Evolutionary conservation across 495 filamentous ascomycete genomes (phyloP).

Genomic region (Ascodesmis nigricans): DNA sequence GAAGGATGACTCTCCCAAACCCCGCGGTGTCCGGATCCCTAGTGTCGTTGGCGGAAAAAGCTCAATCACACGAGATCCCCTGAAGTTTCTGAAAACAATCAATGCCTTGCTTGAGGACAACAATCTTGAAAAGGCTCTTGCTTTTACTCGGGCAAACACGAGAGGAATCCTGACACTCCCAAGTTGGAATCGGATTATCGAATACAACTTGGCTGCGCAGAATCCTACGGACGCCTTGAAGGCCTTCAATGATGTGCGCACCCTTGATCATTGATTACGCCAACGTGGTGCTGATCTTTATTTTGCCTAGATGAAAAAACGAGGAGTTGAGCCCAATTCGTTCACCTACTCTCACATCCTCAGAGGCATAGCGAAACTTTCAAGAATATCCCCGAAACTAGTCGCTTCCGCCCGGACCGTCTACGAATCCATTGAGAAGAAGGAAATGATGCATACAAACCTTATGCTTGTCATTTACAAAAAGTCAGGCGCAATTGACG

Average conservation of each 20-base stretch:
- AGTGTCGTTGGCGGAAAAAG: background rate
- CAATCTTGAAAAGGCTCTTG: conserved; percentile 1
- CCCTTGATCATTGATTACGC: no score
- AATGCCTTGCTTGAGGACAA: background rate
- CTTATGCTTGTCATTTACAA: background rate
- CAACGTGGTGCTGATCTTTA: no score
- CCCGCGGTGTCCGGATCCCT: no score
- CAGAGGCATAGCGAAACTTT: background rate
- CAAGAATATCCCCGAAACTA: background rate
- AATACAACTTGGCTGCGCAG: background rate
- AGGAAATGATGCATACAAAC: background rate
- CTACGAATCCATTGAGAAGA: background rate
- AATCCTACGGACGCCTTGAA: background rate
- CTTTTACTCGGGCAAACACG: no score
- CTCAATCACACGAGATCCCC: background rate
- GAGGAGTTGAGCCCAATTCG: background rate
- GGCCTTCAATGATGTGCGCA: conserved; percentile 1
- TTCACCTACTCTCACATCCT: conserved; percentile 1
- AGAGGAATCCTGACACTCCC: no score
- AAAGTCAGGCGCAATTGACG: background rate
- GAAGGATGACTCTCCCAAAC: no score
- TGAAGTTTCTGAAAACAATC: background rate
- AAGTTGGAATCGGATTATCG: conserved; percentile 1
- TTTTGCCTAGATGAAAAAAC: conserved; percentile 4
- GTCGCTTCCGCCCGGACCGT: background rate